These are phyloP conservation scores for Euphorbia celastroides DNA, from an alignment of 441 rosid species.

Conservation along the genomic window DNA sequence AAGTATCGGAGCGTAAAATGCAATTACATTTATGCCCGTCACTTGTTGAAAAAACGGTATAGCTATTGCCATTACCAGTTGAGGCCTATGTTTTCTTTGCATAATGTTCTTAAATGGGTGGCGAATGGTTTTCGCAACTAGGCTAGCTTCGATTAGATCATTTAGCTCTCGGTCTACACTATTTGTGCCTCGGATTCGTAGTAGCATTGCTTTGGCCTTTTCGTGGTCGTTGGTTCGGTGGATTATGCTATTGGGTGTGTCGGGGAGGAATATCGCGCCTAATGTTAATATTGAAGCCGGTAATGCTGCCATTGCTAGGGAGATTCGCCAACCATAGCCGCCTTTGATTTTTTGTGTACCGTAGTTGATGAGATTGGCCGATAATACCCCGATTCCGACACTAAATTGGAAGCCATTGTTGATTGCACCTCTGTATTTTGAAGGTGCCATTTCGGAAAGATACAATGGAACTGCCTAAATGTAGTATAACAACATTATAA, in stretches of 20 bases:
- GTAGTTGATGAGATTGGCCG: conserved; percentile 54
- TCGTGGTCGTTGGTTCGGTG: conserved; percentile 33
- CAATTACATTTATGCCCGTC: conserved; percentile 64
- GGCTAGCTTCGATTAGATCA: conserved; percentile 47
- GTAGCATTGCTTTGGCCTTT: conserved; percentile 33
- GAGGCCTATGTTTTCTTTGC: conserved; percentile 59
- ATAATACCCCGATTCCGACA: conserved; percentile 58
- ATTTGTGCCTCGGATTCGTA: conserved; percentile 43
- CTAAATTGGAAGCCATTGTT: conserved; percentile 67
- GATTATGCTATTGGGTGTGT: conserved; percentile 61
- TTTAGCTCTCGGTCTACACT: conserved; percentile 47
- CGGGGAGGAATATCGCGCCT: conserved; percentile 61
- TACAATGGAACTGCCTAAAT: conserved; percentile 48
- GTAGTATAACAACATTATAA: no score
- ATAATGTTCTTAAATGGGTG: conserved; percentile 46
- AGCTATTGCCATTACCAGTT: conserved; percentile 57
- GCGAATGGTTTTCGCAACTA: conserved; percentile 31
- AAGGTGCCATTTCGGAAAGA: conserved; percentile 72
- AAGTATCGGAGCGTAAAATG: conserved; percentile 68
- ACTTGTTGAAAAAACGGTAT: conserved; percentile 73
- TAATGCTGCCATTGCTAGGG: conserved; percentile 53
- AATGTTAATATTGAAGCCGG: conserved; percentile 69
- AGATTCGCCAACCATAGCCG: conserved; percentile 70
- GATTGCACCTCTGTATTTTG: conserved; percentile 81
- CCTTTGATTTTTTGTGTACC: conserved; percentile 39